phyloP scores from a whole-genome alignment of 768 basidiomycete species.

The Sistotremastrum niveocremeum region DNA sequence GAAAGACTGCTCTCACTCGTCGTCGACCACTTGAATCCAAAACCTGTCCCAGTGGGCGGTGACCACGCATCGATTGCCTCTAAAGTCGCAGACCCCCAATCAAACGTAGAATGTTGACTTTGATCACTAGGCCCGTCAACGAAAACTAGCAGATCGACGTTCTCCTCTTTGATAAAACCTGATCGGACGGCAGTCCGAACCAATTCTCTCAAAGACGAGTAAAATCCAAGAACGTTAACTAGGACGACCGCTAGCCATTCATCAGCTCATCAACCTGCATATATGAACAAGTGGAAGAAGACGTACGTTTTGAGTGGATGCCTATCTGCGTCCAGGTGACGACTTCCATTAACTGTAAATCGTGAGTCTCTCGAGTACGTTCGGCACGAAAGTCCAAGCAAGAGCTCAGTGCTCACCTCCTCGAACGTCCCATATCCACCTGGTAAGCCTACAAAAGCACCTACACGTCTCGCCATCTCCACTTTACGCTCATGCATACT shows the following conservation, averaged over 20 bases:
- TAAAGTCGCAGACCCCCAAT: constrained; percentile 69
- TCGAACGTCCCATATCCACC: constrained; percentile 95
- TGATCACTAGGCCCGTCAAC: constrained; percentile 55
- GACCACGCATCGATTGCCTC: constrained; percentile 51
- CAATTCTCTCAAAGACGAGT: constrained; percentile 65
- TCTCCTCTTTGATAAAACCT: constrained; percentile 60
- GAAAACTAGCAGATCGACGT: constrained; percentile 51
- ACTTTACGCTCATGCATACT: constrained; percentile 87
- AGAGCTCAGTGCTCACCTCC: constrained; percentile 38
- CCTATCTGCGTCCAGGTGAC: constrained; percentile 91
- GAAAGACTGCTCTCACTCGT: background rate
- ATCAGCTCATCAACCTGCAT: background rate
- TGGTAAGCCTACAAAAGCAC: constrained; percentile 79
- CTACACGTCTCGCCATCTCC: constrained; percentile 72
- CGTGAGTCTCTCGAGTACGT: background rate
- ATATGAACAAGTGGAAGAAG: background rate
- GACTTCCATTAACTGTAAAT: constrained; percentile 66
- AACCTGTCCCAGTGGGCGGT: constrained; percentile 4
- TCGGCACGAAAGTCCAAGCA: too few species aligned
- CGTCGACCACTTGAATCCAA: too few species aligned
- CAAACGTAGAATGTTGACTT: constrained; percentile 41
- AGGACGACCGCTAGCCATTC: constrained; percentile 58
- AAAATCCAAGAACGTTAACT: constrained; percentile 78
- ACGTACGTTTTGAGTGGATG: constrained; percentile 71
- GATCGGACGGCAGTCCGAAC: constrained; percentile 51